Base-by-base conservation (phyloP, 192 early-diverging fungal species). In the Backusella liffmaniae region DNA sequence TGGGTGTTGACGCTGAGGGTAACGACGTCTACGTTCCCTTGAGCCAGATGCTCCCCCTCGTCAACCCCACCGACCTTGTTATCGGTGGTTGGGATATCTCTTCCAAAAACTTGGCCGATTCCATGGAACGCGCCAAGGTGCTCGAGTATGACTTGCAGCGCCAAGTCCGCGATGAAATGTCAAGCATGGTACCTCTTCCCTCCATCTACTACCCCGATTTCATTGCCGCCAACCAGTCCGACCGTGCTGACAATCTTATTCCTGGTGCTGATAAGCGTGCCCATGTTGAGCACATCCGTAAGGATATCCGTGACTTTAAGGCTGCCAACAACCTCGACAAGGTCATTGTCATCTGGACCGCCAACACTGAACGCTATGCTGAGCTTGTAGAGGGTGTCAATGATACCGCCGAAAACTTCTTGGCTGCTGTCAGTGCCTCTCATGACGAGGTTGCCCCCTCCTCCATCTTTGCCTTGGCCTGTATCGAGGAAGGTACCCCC, bases 141-240 rank as follows among this genome's bases (percentile, higher is more conserved):
- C 90, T 99, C 72, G 96, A 96, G 32, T 96, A 92, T 70, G 97
- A 99, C 80, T 90, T 99, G 77, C 98, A 98, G 90, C 92, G 95
- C 74, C 95, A 95, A 85, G 88, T 99, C 76, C 80, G 85, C 71
- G 89, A 93, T 67, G 91, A 96, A 82, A 90, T 99, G 87, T 82
- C 86, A 37, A 76, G 82, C 69, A 84, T 98, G 76, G 91, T 92
- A 81, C 98, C 98, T 34, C 85, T 99, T 77, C 94, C 97, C 34
- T 96, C 95, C 66, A 93, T 98, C 73, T 99, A 99, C 92, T 99
- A 96, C 87, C 98, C 98, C 26, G 96, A 98, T 86, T 99, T 96
- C 79, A 98, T 99, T 80, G 98, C 98, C 46, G 96, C 96, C 74
- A 99, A 99, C 89, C 98, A 99, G 87, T 91, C 89, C 73, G 97